Evolutionary conservation across 1,284 basidiomycete genomes (phyloP), one percentile per base, ranked within the genome.

Genomic region (Trametes hirsuta): DNA sequence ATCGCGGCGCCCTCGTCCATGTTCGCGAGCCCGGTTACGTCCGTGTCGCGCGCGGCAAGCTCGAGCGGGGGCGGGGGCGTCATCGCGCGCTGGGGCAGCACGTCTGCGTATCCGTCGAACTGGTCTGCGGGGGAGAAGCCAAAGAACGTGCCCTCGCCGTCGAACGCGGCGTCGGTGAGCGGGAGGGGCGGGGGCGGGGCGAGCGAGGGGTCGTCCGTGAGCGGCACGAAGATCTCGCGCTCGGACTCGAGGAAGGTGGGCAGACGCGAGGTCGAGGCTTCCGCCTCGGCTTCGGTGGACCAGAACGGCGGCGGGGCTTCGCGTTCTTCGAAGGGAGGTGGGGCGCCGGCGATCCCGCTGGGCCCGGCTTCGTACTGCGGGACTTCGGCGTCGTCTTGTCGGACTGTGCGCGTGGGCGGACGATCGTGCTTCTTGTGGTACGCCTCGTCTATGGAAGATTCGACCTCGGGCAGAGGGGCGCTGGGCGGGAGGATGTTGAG

Each of bases 371-470:
- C 83, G 70, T 90, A 90, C 67, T 81, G 78, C 47, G 87, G 90
- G 10, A 80, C 83, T 36, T 93, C 91, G 5, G 63, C 62, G 53
- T 93, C 90, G 55, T 90, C 89, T 36, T 81, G 74, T 49, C 91
- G 78, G 37, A 87, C 81, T 0, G 91, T 93, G 66, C 79, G 83
- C 4, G 80, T 71, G 2, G 91, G 91, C 12, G 91, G 91, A 6
- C 82, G 81, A 68, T 93, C 91, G 67, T 93, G 91, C 70, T 93
- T 93, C 79, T 93, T 93, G 68, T 84, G 84, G 72, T 93, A 93
- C 6, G 88, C 90, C 18, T 79, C 80, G 63, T 90, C 89, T 30
- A 92, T 73, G 47, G 83, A 83, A 52, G 80, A 81, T 39, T 88
- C 87, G 4, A 90, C 83, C 71, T 91, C 85, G 4, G 90, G 89